Base-by-base conservation (phyloP, 2,329 filamentous ascomycete genomes). In the Sporothrix globosa region DNA sequence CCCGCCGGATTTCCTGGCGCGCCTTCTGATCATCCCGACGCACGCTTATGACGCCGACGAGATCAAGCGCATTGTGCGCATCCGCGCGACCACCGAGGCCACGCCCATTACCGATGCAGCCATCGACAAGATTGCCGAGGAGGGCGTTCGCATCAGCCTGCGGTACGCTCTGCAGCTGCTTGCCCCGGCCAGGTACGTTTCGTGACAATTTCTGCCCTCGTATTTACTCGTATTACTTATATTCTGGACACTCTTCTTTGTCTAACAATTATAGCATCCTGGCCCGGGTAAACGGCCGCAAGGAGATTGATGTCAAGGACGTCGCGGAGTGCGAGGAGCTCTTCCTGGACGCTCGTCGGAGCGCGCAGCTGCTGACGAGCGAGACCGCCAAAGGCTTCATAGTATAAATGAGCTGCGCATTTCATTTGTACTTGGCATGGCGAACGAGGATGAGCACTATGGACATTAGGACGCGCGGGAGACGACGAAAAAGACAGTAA, bases 1-100 rank as follows among this genome's bases (percentile, higher is more conserved):
- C 75, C 96, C 96, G 19, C 89, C 95, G 11, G 96, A 99, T 81
- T 93, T 99, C 75, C 87, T 99, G 69, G 91, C 92, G 69, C 93
- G 96, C 72, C 88, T 99, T 69, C 91, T 99, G 78, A 98, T 99
- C 82, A 91, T 99, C 77, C 96, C 96, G 58, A 99, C 96, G 21
- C 92, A 93, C 75, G 90, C 93, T 13, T 99, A 98, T 83, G 87
- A 90, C 72, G 87, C 90, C 54, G 89, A 93, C 19, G 96, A 99
- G 82, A 97, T 99, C 80, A 93, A 93, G 82, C 89, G 90, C 73
- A 99, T 99, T 80, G 91, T 98, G 76, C 88, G 90, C 75, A 90
- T 96, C 76, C 91, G 96, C 66, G 89, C 93, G 52, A 89, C 90
- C 74, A 95, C 91, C 10, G 94, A 97, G 82, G 88, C 88, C 65